These are phyloP conservation scores for Bipolaris bicolor DNA, from an alignment of 2,329 filamentous ascomycete species.

Conservation along the genomic window DNA sequence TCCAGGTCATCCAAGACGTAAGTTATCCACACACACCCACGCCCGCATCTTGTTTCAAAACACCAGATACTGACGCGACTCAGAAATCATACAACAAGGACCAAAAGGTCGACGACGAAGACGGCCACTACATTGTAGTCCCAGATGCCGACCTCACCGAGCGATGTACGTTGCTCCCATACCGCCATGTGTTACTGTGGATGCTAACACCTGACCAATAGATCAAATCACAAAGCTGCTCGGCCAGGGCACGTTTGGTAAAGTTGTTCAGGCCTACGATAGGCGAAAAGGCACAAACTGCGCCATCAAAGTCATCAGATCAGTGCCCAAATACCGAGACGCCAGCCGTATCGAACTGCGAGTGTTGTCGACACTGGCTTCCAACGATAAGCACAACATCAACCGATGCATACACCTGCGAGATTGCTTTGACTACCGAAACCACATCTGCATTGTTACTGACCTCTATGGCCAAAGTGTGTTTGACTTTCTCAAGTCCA, in stretches of 20 bases:
- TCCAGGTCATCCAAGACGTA: conserved; percentile 66
- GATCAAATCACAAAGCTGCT: conserved; percentile 89
- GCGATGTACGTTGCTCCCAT: conserved; percentile 70
- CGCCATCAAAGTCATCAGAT: conserved; percentile 97
- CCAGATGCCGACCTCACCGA: conserved; percentile 86
- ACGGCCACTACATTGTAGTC: conserved; percentile 94
- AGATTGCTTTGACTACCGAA: conserved; percentile 96
- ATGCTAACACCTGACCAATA: conserved; percentile 49
- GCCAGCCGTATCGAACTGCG: conserved; percentile 93
- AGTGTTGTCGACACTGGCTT: conserved; percentile 87
- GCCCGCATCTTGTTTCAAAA: neutral
- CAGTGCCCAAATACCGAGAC: conserved; percentile 97
- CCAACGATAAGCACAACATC: conserved; percentile 88
- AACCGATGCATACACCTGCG: conserved; percentile 97
- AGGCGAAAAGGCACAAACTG: conserved; percentile 77
- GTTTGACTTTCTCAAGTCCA: conserved; percentile 96
- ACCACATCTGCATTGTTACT: conserved; percentile 89
- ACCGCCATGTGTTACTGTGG: neutral
- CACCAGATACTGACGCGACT: conserved; percentile 20
- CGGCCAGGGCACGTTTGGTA: conserved; percentile 96
- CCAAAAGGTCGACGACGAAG: conserved; percentile 89
- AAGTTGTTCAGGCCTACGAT: conserved; percentile 93
- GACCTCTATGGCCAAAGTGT: conserved; percentile 89
- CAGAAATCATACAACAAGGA: conserved; percentile 58
- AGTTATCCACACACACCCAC: conserved; percentile 32